phyloP scores from a whole-genome alignment of 805 yeast genomes.

The Candida insectorum region DNA sequence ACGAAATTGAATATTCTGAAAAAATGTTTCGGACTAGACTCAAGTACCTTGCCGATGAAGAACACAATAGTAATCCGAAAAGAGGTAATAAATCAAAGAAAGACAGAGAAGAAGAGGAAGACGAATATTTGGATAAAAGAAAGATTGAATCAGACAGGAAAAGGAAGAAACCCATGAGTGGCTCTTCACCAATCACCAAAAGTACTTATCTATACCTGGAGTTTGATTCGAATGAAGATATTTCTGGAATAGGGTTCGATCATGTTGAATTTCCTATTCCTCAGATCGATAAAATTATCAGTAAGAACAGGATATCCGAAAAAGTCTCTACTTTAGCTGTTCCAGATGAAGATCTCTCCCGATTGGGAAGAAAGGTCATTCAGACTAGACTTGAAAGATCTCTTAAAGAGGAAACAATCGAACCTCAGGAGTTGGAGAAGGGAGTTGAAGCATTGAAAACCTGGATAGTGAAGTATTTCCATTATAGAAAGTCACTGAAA shows the following conservation, averaged over 20 bases:
- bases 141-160: slow-evolving; percentile 4
- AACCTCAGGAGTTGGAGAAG: slow-evolving; percentile 21
- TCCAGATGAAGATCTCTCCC: slow-evolving; percentile 12
- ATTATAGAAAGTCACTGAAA: slow-evolving; percentile 30
- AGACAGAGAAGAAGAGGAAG: slow-evolving; percentile 17
- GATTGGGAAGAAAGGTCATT: slow-evolving; percentile 19
- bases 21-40: slow-evolving; percentile 45
- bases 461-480: slow-evolving; percentile 34
- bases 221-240: no score
- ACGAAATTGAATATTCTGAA: slow-evolving; percentile 46
- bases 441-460: slow-evolving; percentile 23
- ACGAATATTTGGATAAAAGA: slow-evolving; percentile 9
- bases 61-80: slow-evolving; percentile 29
- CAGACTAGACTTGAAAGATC: neutral
- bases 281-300: slow-evolving; percentile 14
- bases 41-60: slow-evolving; percentile 38
- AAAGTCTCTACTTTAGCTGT: neutral
- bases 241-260: slow-evolving; percentile 4
- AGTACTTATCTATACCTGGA: slow-evolving; percentile 2
- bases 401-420: slow-evolving; percentile 1
- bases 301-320: neutral
- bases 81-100: slow-evolving; percentile 27
- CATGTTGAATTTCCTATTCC: slow-evolving; percentile 21
- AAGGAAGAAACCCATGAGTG: slow-evolving; percentile 1
- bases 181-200: slow-evolving; percentile 1